Evolutionary conservation across 495 filamentous ascomycete genomes (phyloP).

Genomic region (Penicillium atrosanguineum): DNA sequence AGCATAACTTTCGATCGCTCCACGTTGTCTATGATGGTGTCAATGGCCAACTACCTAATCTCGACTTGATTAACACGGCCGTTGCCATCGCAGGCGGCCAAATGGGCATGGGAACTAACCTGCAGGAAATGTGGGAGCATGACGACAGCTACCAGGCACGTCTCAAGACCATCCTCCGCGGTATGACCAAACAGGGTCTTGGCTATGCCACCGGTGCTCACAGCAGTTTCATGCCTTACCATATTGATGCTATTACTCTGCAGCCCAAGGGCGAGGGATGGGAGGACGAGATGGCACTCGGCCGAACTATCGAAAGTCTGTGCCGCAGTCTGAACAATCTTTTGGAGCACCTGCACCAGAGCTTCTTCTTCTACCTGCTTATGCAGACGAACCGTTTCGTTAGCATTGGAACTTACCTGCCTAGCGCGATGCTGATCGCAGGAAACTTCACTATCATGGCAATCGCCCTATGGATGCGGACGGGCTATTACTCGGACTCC

Average conservation of each 20-base stretch:
- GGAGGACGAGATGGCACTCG: constrained; percentile 96
- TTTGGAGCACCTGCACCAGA: constrained; percentile 95
- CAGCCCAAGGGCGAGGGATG: constrained; percentile 86
- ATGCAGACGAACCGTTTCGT: constrained; percentile 90
- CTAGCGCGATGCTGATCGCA: constrained; percentile 93
- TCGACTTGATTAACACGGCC: constrained; percentile 95
- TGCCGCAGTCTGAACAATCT: constrained; percentile 94
- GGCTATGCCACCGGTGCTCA: constrained; percentile 90
- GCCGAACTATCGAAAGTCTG: constrained; percentile 81
- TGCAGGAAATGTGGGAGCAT: constrained; percentile 89
- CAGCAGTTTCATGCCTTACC: constrained; percentile 94
- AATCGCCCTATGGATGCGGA: constrained; percentile 87
- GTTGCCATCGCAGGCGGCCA: constrained; percentile 83
- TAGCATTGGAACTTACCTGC: constrained; percentile 95
- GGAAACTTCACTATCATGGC: constrained; percentile 94
- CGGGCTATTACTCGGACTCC: constrained; percentile 52
- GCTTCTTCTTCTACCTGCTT: constrained; percentile 97
- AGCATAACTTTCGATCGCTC: constrained; percentile 76
- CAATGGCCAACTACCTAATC: constrained; percentile 91
- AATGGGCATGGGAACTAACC: constrained; percentile 77
- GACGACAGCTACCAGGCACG: constrained; percentile 78
- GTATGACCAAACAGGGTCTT: constrained; percentile 88
- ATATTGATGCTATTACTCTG: constrained; percentile 93
- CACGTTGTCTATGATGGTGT: constrained; percentile 95
- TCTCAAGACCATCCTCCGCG: constrained; percentile 83